Percentiles rank a stretch among this genome's conserved stretches.
These are phyloP conservation scores for Paramecium biaurelia DNA, from an alignment of 73 alveolate genomes.

Conservation along the genomic window DNA sequence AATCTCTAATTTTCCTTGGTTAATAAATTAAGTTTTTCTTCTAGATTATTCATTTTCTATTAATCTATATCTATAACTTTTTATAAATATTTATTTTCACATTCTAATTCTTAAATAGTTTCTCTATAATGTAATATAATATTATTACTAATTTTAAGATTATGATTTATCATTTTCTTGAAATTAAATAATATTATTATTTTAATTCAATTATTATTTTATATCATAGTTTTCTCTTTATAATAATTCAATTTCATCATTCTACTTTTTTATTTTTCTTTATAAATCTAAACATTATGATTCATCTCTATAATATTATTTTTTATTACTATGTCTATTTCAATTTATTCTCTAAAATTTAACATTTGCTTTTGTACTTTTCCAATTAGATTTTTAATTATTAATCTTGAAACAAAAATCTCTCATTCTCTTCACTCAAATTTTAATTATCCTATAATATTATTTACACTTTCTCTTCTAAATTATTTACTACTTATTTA, in stretches of 20 bases:
- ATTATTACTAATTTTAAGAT: neutral
- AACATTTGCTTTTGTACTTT: neutral
- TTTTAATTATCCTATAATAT: neutral
- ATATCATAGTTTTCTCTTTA: neutral
- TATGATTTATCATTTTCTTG: neutral
- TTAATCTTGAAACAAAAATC: neutral
- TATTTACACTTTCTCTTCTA: neutral
- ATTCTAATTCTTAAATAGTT: slow-evolving; percentile 2
- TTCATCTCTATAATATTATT: neutral
- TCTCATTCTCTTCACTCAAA: neutral
- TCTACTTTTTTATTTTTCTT: neutral
- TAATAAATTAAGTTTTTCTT: neutral
- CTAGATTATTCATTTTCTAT: neutral
- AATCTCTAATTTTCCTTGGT: slow-evolving; percentile 30
- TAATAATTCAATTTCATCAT: neutral
- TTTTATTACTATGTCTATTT: neutral
- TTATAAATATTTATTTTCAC: neutral
- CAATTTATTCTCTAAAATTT: neutral
- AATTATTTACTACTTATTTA: neutral
- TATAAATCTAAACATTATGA: neutral
- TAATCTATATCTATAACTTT: neutral
- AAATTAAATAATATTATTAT: neutral
- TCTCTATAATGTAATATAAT: neutral
- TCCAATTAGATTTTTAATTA: neutral
- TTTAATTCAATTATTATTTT: neutral